Conservation (phyloP, 768 basidiomycete species). For the Tylopilus felleus region DNA sequence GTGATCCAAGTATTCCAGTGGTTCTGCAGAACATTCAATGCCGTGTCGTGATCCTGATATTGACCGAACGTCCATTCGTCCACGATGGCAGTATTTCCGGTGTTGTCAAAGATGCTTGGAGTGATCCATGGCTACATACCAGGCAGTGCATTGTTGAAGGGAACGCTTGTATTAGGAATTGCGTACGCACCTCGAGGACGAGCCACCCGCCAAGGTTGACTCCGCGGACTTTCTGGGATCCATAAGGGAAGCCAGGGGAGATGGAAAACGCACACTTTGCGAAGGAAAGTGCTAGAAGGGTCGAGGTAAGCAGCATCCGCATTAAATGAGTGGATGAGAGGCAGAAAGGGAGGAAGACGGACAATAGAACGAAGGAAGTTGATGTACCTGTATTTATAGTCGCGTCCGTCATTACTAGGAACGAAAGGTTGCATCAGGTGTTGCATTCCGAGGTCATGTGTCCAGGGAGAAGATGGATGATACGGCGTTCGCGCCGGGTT, state of each 20-base stretch:
- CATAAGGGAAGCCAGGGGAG: conserved; percentile 66
- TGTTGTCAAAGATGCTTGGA: conserved; percentile 66
- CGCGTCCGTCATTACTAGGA: not conserved
- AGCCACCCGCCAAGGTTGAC: conserved; percentile 79
- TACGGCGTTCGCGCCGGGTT: conserved; percentile 1
- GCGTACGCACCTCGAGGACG: conserved; percentile 43
- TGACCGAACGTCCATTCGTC: conserved; percentile 81
- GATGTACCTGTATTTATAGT: conserved; percentile 19
- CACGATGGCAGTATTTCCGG: conserved; percentile 48
- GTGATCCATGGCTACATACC: conserved; percentile 70
- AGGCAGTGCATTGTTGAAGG: conserved; percentile 40
- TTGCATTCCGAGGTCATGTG: conserved; percentile 13
- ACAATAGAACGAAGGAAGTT: not conserved
- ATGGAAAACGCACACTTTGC: conserved; percentile 31
- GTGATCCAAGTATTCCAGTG: conserved; percentile 89
- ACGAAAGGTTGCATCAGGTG: not conserved
- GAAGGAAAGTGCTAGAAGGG: conserved; percentile 31
- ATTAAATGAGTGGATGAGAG: conserved; percentile 43
- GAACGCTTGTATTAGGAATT: not conserved
- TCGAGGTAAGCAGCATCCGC: conserved; percentile 8
- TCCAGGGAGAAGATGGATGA: not conserved
- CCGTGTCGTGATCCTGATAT: conserved; percentile 50
- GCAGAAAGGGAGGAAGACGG: conserved; percentile 48
- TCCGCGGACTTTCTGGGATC: conserved; percentile 69
- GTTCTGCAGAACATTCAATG: conserved; percentile 47